Evolutionary conservation across 2,329 filamentous ascomycete species (phyloP), one percentile per base, ranked within the genome.

Genomic region (Emergomyces orientalis): DNA sequence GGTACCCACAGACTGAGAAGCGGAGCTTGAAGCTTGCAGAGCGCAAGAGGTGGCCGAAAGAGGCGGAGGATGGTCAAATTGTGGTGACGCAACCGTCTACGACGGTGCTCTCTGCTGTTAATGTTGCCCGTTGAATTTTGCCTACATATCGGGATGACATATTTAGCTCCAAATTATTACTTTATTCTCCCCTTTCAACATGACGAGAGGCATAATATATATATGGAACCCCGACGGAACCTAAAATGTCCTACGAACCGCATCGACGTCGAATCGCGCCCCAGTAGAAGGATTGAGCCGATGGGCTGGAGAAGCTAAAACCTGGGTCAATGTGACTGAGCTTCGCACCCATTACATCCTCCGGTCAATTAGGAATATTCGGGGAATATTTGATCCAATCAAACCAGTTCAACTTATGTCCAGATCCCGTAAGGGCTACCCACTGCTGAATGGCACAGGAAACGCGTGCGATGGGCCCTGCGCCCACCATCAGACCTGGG

Each of bases 1-100:
- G 89, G 59, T 90, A 87, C 71, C 91, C 90, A 37, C 72, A 72
- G 65, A 70, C 68, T 22, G 68, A 68, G 7, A 74, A 70, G 63
- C 73, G 72, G 56, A 72, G 70, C 62, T 68, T 70, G 51, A 78
- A 73, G 63, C 71, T 78, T 45, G 65, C 68, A 30, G 68, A 71
- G 25, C 72, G 74, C 58, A 69, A 62, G 59, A 69, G 70, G 59
- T 62, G 69, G 25, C n/a, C 45, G 45, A 56, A 66, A 51, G 61
- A 67, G 61, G n/a, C 19, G 27, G 43, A 27, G 25, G 59, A 7
- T 39, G 45, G 17, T n/a, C 8, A 13, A 22, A 27, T 19, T n/a
- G 17, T 8, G 43, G 22, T 22, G 39, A 22, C n/a, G 43, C 17
- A 49, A 7, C n/a, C 25, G 52, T 25, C 30, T n/a, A 14, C 32